Evolutionary conservation across 305 asterid species (phyloP), one percentile per base, ranked within the genome.

Genomic region (Fraxinus ornus): DNA sequence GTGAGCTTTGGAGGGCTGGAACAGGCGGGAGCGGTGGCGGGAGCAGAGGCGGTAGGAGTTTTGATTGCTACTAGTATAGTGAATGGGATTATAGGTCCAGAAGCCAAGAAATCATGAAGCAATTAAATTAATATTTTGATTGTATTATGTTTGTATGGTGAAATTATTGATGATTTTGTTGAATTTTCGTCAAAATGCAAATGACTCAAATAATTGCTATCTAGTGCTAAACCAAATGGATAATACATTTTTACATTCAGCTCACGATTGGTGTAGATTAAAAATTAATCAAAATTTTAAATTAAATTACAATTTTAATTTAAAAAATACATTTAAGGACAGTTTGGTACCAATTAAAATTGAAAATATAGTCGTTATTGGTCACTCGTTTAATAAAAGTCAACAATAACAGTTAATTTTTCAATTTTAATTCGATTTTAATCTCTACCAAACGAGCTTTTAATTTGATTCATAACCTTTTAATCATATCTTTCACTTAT

Each of bases 71-170:
- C 93, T 9, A 86, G 94, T 9, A 78, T 94, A 79, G 99, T 95
- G 80, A 93, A 89, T 73, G 97, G 92, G 41, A 94, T 93, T 86
- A 80, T 95, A 82, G 98, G 97, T 73, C 94, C 98, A 21, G 98
- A 92, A 90, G 91, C 93, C 83, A 90, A 82, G 87, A 92, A 88
- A 85, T 88, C 93, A 7, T 90, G 91, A 92, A 28, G 37, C 75
- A 68, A 68, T 68, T 68, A 12, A 8, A 68, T 24, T 66, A 62
- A 62, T 62, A 2, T 62, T 62, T 62, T 22, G 32, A 39, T 33
- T 26, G 17, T 17, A 22, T 77, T 33, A 24, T 47, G 47, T 77
- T 66, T n/a, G 41, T 36, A 10, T 19, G 24, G 13, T 36, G 49
- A 19, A 78, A 78, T 62, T 13, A 17, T 47, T 21, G 80, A 30